A percentile compares a stretch with the other conserved stretches of the same genome.
Evolutionary conservation across 345 rosid species (phyloP).

Genomic region (Acer campestre): DNA sequence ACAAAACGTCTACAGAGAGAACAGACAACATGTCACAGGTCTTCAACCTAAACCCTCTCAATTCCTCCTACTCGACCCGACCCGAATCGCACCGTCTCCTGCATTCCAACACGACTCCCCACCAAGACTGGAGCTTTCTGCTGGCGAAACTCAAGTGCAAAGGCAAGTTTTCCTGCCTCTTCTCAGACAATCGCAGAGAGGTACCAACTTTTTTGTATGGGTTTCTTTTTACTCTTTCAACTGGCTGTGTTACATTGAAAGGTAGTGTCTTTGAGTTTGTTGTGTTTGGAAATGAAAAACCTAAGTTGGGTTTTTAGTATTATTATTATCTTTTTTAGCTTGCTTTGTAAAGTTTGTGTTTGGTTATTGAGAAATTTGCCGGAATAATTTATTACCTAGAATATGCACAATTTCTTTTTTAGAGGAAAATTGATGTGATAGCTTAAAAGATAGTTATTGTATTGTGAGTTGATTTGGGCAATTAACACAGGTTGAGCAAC

Average conservation of each 20-base stretch:
- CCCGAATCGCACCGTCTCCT: conserved; percentile 22
- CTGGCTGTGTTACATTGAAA: background rate
- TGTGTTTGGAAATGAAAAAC: background rate
- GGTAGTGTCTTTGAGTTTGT: background rate
- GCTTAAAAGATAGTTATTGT: background rate
- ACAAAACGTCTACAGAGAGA: background rate
- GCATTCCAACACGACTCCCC: background rate
- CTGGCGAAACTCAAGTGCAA: conserved; percentile 49
- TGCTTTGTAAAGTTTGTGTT: background rate
- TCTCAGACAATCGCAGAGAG: conserved; percentile 71
- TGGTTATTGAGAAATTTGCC: background rate
- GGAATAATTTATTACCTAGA: background rate
- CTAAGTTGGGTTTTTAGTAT: background rate
- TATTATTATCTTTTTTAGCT: background rate
- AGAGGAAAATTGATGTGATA: background rate
- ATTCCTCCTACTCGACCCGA: conserved; percentile 27
- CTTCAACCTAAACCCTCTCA: conserved; percentile 38
- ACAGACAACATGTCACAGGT: conserved; percentile 50
- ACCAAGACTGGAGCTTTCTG: conserved; percentile 40
- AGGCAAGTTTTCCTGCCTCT: conserved; percentile 65
- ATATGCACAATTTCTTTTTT: background rate
- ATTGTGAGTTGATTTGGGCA: conserved; percentile 5
- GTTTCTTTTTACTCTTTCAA: background rate
- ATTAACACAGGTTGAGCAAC: background rate
- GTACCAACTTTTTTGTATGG: conserved; percentile 28